Base-by-base conservation (phyloP, 305 asterid genomes). In the Fraxinus xanthoxyloides region DNA sequence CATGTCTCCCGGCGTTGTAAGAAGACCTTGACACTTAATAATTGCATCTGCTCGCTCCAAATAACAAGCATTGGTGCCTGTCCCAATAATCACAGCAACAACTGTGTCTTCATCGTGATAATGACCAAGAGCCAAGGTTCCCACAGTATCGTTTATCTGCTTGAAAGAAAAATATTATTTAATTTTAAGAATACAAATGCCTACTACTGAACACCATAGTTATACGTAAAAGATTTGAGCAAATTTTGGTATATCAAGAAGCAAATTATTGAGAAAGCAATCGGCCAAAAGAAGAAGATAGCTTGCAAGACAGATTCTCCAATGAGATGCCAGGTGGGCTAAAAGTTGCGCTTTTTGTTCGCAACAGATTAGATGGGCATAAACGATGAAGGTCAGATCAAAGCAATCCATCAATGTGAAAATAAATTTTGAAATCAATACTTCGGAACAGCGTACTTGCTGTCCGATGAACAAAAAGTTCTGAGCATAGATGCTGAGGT, bases 41-140 rank as follows among this genome's bases (percentile, higher is more conserved):
- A 95, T 93, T 75, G 97, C 95, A 86, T 95, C 97, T 65, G 93
- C 86, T 61, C 91, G 92, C 89, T 95, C 98, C 89, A 95, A 84
- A 88, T 95, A 95, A 85, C 98, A 95, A 76, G 98, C 98, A 82
- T 95, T 95, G 31, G 98, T 92, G 80, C 97, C 98, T n/a, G 97
- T 95, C 78, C 98, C 98, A 72, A 95, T 83, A 56, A 90, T 88
- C 82, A 95, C 98, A 28, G 98, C 97, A 77, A 91, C 97, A 54
- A 93, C 95, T 4, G 98, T 91, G 88, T 95, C 98, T 87, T 92
- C 93, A 76, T 95, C 97, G n/a, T 91, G 90, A 84, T 91, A 95
- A 88, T 95, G 94, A 26, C 98, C 90, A 46, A 95, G 91, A 77
- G 98, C 94, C 87, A 95, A 86, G 23, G 98, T 92, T 73, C 97